Evolutionary conservation across 805 yeast genomes (phyloP), one percentile per base, ranked within the genome.

Genomic region (Schwanniomyces yamadae): DNA sequence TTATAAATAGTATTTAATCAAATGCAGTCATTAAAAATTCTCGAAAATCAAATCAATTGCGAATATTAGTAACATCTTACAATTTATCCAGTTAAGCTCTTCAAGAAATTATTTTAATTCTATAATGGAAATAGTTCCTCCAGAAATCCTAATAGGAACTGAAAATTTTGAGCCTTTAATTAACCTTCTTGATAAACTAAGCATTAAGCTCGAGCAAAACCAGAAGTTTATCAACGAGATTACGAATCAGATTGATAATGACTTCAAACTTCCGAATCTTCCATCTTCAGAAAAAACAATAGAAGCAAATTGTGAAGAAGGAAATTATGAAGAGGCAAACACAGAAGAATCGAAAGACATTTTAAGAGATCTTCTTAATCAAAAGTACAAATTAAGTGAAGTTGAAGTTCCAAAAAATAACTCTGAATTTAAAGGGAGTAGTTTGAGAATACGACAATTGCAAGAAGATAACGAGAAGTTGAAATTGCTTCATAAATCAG

Each of bases 131-230:
- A n/a, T n/a, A n/a, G n/a, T 13, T 28, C 16, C 16, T 16, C n/a
- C n/a, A n/a, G n/a, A n/a, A n/a, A n/a, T n/a, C n/a, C n/a, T 24
- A 24, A 11, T 35, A 14, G 24, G 25, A 16, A 29, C 34, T 24
- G 72, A 66, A 35, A 62, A 57, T 38, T 50, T 57, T 31, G 53
- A 55, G 31, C 66, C 68, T 4, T 46, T 66, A 11, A 17, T 50
- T 2, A 53, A 43, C 1, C 37, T 58, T 3, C 42, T 61, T 1
- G 46, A 47, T 10, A 46, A 51, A 18, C 41, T 63, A n/a, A 40
- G 45, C 7, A 3, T 28, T 1, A 49, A 50, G 27, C 44, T 66
- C 5, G 42, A 41, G 13, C 41, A 49, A 30, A 66, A 63, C 42
- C 60, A 54, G 12, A 31, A 19, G 5, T 38, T 46, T 11, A 45